phyloP scores from a whole-genome alignment of 768 basidiomycete species.

The Lactarius hatsudake region DNA sequence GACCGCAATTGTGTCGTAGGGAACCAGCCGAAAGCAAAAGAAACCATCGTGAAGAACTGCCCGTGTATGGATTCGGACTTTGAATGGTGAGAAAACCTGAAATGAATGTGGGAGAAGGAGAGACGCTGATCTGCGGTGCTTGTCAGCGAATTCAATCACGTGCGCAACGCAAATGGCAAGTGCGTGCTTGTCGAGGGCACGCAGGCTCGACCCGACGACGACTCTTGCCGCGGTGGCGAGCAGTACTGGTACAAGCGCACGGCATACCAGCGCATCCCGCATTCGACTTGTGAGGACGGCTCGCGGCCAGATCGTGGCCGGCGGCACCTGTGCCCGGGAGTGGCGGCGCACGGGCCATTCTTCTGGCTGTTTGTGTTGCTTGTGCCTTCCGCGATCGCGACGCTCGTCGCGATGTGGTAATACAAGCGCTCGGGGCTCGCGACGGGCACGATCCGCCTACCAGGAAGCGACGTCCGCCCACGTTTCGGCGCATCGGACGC shows the following conservation, averaged over 20 bases:
- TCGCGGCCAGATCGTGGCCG: conserved; percentile 71
- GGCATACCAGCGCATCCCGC: conserved; percentile 84
- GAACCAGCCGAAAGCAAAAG: conserved; percentile 50
- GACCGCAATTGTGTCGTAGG: conserved; percentile 84
- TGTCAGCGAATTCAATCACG: conserved; percentile 88
- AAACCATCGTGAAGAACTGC: conserved; percentile 65
- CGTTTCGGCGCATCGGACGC: conserved; percentile 42
- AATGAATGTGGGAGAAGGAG: not conserved
- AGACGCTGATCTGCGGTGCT: not conserved
- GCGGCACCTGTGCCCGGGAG: conserved; percentile 77
- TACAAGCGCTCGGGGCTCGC: conserved; percentile 69
- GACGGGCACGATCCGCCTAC: no score
- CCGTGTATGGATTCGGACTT: conserved; percentile 75
- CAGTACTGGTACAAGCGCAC: conserved; percentile 95
- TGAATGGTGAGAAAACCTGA: conserved; percentile 72
- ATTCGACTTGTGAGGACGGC: conserved; percentile 85
- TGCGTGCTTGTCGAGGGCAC: conserved; percentile 80
- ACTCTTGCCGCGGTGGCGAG: conserved; percentile 56
- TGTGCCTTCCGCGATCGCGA: conserved; percentile 75
- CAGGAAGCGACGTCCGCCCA: conserved; percentile 43
- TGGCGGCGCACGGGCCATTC: conserved; percentile 64
- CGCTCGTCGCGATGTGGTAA: conserved; percentile 77
- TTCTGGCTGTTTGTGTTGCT: conserved; percentile 84
- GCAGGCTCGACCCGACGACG: conserved; percentile 56
- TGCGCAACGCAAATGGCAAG: conserved; percentile 60